phyloP scores from a whole-genome alignment of 768 basidiomycete species.

The Boletus vinaceobasis region DNA sequence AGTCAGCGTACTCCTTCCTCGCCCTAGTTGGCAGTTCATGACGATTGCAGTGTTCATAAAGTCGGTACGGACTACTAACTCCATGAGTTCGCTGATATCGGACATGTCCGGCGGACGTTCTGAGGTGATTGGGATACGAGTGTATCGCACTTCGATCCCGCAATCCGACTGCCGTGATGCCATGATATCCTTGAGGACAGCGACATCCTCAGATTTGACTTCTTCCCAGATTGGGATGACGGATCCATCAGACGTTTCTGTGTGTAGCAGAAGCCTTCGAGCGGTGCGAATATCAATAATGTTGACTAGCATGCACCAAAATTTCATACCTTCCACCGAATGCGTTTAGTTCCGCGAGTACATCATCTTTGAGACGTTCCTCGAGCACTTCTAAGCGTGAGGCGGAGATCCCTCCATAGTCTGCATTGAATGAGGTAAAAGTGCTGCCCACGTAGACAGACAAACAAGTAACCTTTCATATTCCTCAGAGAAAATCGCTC shows the following conservation, averaged over 20 bases:
- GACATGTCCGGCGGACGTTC: conserved; percentile 76
- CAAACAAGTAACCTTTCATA: conserved; percentile 68
- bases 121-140: conserved; percentile 89
- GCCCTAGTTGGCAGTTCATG: conserved; percentile 92
- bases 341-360: conserved; percentile 72
- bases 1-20: conserved; percentile 89
- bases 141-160: conserved; percentile 69
- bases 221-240: conserved; percentile 96
- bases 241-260: conserved; percentile 81
- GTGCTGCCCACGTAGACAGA: not conserved
- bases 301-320: not conserved
- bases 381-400: conserved; percentile 87
- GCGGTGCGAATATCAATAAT: not conserved
- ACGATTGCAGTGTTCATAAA: conserved; percentile 77
- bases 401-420: conserved; percentile 94
- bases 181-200: conserved; percentile 89
- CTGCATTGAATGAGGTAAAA: conserved; percentile 35
- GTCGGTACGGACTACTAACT: conserved; percentile 67
- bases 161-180: conserved; percentile 41
- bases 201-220: conserved; percentile 64
- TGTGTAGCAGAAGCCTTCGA: conserved; percentile 77
- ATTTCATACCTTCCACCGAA: conserved; percentile 76
- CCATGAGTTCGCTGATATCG: conserved; percentile 74
- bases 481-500: conserved; percentile 87
- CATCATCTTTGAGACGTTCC: conserved; percentile 84